Percentiles rank a stretch among this genome's conserved stretches.
These are phyloP conservation scores for Metroxylon sagu DNA, from an alignment of 176 grass and related monocot genomes.

Conservation along the genomic window DNA sequence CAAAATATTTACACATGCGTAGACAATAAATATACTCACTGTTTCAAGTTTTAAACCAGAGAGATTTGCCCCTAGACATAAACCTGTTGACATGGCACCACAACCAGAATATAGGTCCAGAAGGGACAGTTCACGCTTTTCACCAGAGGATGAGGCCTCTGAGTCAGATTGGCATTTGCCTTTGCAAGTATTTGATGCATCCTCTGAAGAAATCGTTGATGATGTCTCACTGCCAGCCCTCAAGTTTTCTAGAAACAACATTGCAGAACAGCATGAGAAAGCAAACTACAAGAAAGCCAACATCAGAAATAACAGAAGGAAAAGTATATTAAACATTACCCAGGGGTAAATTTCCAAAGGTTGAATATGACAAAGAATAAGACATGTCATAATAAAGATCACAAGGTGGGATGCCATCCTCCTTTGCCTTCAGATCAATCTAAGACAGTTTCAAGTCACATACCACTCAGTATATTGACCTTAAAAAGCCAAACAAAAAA, in stretches of 20 bases:
- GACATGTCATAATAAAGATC: conserved; percentile 87
- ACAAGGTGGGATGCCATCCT: conserved; percentile 30
- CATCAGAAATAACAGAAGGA: neutral
- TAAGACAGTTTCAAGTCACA: conserved; percentile 8
- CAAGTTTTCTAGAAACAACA: conserved; percentile 22
- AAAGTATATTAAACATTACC: conserved; percentile 27
- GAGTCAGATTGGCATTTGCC: conserved; percentile 20
- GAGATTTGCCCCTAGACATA: conserved; percentile 65
- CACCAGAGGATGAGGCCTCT: conserved; percentile 10
- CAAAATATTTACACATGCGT: neutral
- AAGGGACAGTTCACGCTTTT: conserved; percentile 27
- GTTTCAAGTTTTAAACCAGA: conserved; percentile 65
- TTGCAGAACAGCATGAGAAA: too few species aligned
- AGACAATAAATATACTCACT: conserved; percentile 15
- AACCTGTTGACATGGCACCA: conserved; percentile 81
- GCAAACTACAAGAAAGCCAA: neutral
- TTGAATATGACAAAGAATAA: conserved; percentile 55
- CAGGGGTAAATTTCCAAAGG: conserved; percentile 54
- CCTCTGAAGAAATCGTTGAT: conserved; percentile 54
- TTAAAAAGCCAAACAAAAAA: neutral
- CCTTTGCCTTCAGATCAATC: conserved; percentile 42
- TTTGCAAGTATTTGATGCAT: conserved; percentile 3
- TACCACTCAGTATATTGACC: neutral
- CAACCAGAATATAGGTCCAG: conserved; percentile 89
- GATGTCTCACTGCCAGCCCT: conserved; percentile 28